phyloP scores from a whole-genome alignment of 1,139 yeast species.

The Groenewaldozyma auringiensis region DNA sequence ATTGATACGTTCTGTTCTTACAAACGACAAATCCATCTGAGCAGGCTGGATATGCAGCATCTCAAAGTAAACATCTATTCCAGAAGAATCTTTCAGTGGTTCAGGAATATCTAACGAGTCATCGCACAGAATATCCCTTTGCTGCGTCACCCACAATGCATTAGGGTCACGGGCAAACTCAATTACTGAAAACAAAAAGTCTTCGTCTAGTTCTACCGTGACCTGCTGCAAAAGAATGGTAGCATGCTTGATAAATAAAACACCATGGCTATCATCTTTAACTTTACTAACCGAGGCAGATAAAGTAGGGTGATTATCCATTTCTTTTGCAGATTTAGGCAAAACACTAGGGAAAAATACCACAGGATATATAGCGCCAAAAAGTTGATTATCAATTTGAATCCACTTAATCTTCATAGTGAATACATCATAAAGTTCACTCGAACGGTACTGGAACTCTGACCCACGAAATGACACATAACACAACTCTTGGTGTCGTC shows the following conservation, averaged over 20 bases:
- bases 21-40: constrained; percentile 81
- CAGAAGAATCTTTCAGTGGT: constrained; percentile 52
- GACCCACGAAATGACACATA: constrained; percentile 75
- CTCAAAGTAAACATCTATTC: constrained; percentile 82
- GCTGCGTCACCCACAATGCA: constrained; percentile 24
- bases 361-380: constrained; percentile 84
- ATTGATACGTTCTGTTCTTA: constrained; percentile 75
- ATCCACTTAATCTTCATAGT: constrained; percentile 87
- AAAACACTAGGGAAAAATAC: constrained; percentile 86
- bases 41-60: constrained; percentile 89
- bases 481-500: constrained; percentile 66
- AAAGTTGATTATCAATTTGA: constrained; percentile 86
- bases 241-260: constrained; percentile 82
- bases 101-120: constrained; percentile 59
- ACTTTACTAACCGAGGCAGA: constrained; percentile 78
- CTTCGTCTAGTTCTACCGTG: constrained; percentile 90
- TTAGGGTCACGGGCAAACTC: constrained; percentile 65
- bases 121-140: constrained; percentile 46
- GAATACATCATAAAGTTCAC: constrained; percentile 73
- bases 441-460: constrained; percentile 73
- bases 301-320: constrained; percentile 84
- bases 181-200: constrained; percentile 71
- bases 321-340: constrained; percentile 76
- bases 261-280: constrained; percentile 87
- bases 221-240: constrained; percentile 83